Evolutionary conservation across 2,329 filamentous ascomycete genomes (phyloP), one percentile per base, ranked within the genome.

Genomic region (Thermoascus crustaceus): DNA sequence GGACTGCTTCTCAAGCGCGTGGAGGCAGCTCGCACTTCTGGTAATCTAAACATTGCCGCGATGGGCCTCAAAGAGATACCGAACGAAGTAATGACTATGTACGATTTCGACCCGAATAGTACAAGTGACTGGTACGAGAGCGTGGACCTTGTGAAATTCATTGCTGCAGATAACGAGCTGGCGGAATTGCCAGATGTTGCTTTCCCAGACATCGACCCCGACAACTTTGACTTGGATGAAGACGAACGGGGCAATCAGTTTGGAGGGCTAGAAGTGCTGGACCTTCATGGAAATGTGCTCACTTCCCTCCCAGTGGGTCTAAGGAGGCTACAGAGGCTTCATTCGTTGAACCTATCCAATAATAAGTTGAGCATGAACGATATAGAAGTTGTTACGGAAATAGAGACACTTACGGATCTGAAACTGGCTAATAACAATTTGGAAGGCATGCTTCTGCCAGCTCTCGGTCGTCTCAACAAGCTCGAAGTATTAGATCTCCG

Each of bases 131-230:
- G 91, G 91, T 87, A 87, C 2, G 89, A 96, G 58, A 82, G 83
- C 40, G 85, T 96, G 7, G 89, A 96, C 53, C 64, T 96, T 30
- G 82, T 80, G 1, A 78, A 82, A 41, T 78, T 96, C 32, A 76
- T 91, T 44, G 87, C 84, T 4, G 87, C 89, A 6, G 87, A 94
- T 53, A 96, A 98, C 52, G 85, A 94, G 51, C 61, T 98, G 31
- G 78, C 85, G 49, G 68, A 69, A 20, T 69, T 96, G 21, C 74
- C 78, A 2, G 84, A 91, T 11, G 65, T 69, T 2, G 68, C 87
- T 11, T 95, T 96, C 48, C 88, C 89, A 0, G 87, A 95, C 48
- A 48, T 59, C 22, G 69, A 74, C 0, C 66, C 70, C 7, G 62
- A 72, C 25, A 67, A 74, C 11, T 57, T 77, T 24, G 70, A 75